A percentile compares a stretch with the other conserved stretches of the same genome.
phyloP scores from a whole-genome alignment of 805 yeast species.

The Suhomyces vadensis region DNA sequence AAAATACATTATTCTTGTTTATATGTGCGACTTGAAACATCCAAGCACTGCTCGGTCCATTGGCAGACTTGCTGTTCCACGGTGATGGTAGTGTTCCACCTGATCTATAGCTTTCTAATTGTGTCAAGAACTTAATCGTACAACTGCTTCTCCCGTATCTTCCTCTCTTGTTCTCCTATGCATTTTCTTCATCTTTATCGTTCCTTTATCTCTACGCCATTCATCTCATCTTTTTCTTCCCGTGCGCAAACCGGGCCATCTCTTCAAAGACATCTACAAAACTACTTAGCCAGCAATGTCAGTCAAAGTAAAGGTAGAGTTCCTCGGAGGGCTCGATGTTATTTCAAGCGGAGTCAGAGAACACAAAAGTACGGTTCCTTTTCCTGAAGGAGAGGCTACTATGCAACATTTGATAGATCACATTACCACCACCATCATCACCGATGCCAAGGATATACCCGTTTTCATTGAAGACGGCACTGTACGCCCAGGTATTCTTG shows the following conservation, averaged over 20 bases:
- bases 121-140: no score
- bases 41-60: no score
- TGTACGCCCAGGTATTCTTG: constrained; percentile 89
- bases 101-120: no score
- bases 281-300: constrained; percentile 15
- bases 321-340: constrained; percentile 80
- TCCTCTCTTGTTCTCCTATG: no score
- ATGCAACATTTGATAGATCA: constrained; percentile 56
- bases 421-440: constrained; percentile 55
- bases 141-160: no score
- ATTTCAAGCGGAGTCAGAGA: constrained; percentile 63
- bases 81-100: no score
- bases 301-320: constrained; percentile 43
- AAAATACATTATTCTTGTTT: no score
- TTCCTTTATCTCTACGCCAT: no score
- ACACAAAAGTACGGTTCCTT: constrained; percentile 46
- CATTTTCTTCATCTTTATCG: no score
- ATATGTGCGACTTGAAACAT: no score
- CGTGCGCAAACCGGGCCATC: background rate
- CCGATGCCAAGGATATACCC: constrained; percentile 61
- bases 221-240: no score
- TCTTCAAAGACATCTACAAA: background rate
- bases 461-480: constrained; percentile 81
- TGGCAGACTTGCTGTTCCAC: no score
- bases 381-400: constrained; percentile 45